Conservation (phyloP, 495 filamentous ascomycete genomes). For the Trichoderma reesei region DNA sequence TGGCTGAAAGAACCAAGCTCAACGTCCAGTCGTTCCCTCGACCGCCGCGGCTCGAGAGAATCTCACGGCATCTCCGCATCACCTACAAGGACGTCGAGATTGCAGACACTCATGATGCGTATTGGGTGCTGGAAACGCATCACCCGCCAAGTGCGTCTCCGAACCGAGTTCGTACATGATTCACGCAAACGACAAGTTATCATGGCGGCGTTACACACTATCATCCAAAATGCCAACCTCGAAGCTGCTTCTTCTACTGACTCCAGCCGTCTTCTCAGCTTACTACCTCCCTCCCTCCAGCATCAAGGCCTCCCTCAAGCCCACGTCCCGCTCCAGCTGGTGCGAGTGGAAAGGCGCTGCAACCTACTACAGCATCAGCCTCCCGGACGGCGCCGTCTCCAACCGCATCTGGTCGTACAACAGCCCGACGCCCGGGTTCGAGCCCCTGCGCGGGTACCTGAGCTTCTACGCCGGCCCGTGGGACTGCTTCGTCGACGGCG, state of each 20-base stretch:
- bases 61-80: constrained; percentile 39
- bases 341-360: constrained; percentile 51
- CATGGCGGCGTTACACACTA: no score
- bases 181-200: neutral
- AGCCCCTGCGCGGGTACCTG: constrained; percentile 40
- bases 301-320: constrained; percentile 32
- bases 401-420: constrained; percentile 48
- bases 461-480: constrained; percentile 46
- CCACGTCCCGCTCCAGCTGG: constrained; percentile 34
- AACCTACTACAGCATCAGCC: constrained; percentile 39
- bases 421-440: constrained; percentile 36
- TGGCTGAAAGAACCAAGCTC: constrained; percentile 38
- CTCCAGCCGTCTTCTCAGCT: constrained; percentile 19
- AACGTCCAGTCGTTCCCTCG: constrained; percentile 50
- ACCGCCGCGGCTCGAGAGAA: constrained; percentile 44
- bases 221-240: no score
- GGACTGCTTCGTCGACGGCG: constrained; percentile 53
- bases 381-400: constrained; percentile 25
- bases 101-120: constrained; percentile 44
- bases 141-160: constrained; percentile 41
- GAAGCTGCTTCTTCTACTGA: no score
- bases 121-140: constrained; percentile 51
- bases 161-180: neutral
- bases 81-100: constrained; percentile 43
- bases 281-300: constrained; percentile 45